Conservation (phyloP, 1,284 basidiomycete species). For the Cryptococcus sp. region DNA sequence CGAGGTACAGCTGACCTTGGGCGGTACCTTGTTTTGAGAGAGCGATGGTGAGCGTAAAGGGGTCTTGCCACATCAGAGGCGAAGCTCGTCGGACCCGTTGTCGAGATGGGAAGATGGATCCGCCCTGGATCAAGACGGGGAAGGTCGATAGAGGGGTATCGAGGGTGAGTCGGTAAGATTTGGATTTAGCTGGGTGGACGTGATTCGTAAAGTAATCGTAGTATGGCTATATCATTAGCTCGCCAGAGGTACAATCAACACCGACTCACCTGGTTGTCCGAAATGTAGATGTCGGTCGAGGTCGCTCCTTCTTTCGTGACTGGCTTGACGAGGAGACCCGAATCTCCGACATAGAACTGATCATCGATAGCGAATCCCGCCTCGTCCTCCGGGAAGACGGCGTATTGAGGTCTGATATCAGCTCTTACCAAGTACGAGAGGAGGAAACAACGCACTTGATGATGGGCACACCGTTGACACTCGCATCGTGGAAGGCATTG, state of each 20-base stretch:
- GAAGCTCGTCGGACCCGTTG: conserved; percentile 82
- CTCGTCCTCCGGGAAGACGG: conserved; percentile 82
- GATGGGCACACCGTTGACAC: conserved; percentile 70
- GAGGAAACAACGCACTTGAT: conserved; percentile 53
- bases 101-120: conserved; percentile 79
- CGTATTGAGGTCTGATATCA: conserved; percentile 73
- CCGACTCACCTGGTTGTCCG: conserved; percentile 69
- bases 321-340: conserved; percentile 88
- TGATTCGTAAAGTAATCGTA: conserved; percentile 83
- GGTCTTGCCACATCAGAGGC: conserved; percentile 81
- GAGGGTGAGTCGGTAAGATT: conserved; percentile 64
- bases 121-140: conserved; percentile 86
- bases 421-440: background rate
- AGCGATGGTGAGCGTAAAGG: conserved; percentile 85
- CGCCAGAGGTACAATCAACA: background rate
- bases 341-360: conserved; percentile 86
- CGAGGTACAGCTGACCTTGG: conserved; percentile 82
- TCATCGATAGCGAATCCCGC: conserved; percentile 83
- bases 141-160: conserved; percentile 70
- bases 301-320: conserved; percentile 70
- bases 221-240: conserved; percentile 59
- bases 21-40: conserved; percentile 63
- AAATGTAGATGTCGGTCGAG: conserved; percentile 72
- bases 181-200: conserved; percentile 59
- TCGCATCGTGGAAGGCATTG: conserved; percentile 85